Percentiles rank a stretch among this genome's conserved stretches.
Conservation (phyloP, 1,284 basidiomycete genomes). For the Trichosporon coremiiforme region DNA sequence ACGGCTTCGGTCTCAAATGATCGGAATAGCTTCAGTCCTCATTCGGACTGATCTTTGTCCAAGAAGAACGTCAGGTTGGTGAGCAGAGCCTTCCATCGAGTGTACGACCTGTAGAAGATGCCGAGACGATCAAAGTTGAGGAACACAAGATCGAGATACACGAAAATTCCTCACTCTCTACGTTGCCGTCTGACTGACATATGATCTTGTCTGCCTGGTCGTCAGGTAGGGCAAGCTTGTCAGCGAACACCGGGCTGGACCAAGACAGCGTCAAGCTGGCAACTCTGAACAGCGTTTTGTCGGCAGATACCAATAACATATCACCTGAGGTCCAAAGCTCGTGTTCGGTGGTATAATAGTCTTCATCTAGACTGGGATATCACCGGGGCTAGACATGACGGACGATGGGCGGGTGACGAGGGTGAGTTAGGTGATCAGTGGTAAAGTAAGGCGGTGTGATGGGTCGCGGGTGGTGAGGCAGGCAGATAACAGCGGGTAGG, state of each 20-base stretch:
- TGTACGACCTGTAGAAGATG: not conserved
- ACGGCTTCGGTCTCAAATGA: not conserved
- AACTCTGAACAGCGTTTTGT: constrained; percentile 23
- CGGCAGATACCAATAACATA: constrained; percentile 21
- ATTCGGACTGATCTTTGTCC: not conserved
- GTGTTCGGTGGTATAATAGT: no score
- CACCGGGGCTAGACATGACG: no score
- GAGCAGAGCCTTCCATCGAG: not conserved
- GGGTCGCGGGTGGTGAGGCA: no score
- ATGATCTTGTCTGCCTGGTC: not conserved
- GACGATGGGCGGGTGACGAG: no score
- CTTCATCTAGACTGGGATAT: no score
- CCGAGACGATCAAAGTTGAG: not conserved
- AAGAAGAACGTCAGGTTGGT: not conserved
- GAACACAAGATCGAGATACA: not conserved
- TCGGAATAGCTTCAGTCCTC: not conserved
- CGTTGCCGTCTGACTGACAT: not conserved
- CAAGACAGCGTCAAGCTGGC: not conserved
- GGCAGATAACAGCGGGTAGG: no score
- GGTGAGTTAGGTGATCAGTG: no score
- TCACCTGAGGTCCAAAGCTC: constrained; percentile 3
- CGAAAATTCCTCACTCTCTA: no score
- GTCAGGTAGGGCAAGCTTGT: not conserved
- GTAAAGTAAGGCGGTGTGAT: no score
- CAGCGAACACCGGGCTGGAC: not conserved